Conservation (phyloP, 768 basidiomycete genomes). For the Lactarius indigo region DNA sequence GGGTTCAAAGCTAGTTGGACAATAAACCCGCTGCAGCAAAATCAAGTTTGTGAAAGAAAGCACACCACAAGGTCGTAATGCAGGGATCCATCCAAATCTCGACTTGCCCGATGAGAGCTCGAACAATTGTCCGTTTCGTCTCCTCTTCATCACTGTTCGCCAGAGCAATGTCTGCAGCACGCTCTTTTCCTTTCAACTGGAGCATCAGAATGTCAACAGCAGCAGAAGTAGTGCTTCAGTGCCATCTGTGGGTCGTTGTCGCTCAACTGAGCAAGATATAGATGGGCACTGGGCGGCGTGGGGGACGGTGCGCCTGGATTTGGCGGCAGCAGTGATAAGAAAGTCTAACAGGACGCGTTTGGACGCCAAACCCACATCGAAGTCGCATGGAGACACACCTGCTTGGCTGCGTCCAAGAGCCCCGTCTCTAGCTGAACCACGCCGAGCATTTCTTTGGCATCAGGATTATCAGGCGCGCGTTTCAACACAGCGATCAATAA, state of each 20-base stretch:
- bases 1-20: slow-evolving; percentile 63
- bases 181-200: slow-evolving; percentile 74
- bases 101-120: slow-evolving; percentile 82
- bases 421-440: slow-evolving; percentile 77
- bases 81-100: slow-evolving; percentile 97
- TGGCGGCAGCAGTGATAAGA: slow-evolving; percentile 57
- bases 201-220: slow-evolving; percentile 66
- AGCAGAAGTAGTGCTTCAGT: slow-evolving; percentile 71
- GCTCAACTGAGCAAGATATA: slow-evolving; percentile 84
- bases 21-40: background rate
- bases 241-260: slow-evolving; percentile 74
- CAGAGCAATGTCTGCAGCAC: slow-evolving; percentile 40
- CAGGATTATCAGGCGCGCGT: slow-evolving; percentile 55
- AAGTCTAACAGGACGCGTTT: slow-evolving; percentile 46
- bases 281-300: slow-evolving; percentile 72
- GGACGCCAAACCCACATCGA: background rate
- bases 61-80: slow-evolving; percentile 86
- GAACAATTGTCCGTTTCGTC: slow-evolving; percentile 62
- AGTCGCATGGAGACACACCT: slow-evolving; percentile 40
- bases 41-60: background rate
- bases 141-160: slow-evolving; percentile 50
- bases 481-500: slow-evolving; percentile 66
- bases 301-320: slow-evolving; percentile 53
- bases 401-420: slow-evolving; percentile 65
- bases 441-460: slow-evolving; percentile 79